phyloP scores from a whole-genome alignment of 2,329 filamentous ascomycete genomes.

The Colletotrichum sp. region DNA sequence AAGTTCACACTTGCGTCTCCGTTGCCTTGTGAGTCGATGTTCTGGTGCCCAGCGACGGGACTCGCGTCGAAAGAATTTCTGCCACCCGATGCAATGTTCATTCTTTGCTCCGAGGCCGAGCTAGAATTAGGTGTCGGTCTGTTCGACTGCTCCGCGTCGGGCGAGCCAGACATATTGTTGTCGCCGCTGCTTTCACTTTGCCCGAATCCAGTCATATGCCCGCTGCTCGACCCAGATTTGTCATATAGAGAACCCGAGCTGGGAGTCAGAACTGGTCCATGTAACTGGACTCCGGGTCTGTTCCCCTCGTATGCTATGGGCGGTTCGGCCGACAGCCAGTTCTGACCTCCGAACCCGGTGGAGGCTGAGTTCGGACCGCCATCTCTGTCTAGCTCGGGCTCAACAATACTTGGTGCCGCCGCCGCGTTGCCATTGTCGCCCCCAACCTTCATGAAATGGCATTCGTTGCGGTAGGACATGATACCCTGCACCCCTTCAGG shows the following conservation, averaged over 20 bases:
- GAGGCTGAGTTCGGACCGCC: slow-evolving; percentile 20
- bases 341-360: slow-evolving; percentile 32
- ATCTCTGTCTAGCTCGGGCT: slow-evolving; percentile 38
- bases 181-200: slow-evolving; percentile 48
- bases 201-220: slow-evolving; percentile 40
- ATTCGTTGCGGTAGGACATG: slow-evolving; percentile 49
- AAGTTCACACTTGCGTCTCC: slow-evolving; percentile 43
- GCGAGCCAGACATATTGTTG: slow-evolving; percentile 51
- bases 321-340: slow-evolving; percentile 46
- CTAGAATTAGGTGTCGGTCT: slow-evolving; percentile 67
- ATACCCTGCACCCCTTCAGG: slow-evolving; percentile 39
- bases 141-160: slow-evolving; percentile 55
- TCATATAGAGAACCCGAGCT: slow-evolving; percentile 33
- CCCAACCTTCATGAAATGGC: slow-evolving; percentile 44
- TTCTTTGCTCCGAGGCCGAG: slow-evolving; percentile 47
- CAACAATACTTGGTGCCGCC: slow-evolving; percentile 43
- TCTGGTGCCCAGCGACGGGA: slow-evolving; percentile 51
- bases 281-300: slow-evolving; percentile 17
- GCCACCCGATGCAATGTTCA: slow-evolving; percentile 22
- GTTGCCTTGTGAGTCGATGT: slow-evolving; percentile 39
- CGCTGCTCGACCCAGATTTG: slow-evolving; percentile 29
- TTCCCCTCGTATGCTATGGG: slow-evolving; percentile 33
- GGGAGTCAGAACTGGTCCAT: slow-evolving; percentile 15
- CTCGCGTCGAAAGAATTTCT: slow-evolving; percentile 57
- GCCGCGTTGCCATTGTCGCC: slow-evolving; percentile 47